Base-by-base conservation (phyloP, 768 basidiomycete species). In the Boletus rex-veris region DNA sequence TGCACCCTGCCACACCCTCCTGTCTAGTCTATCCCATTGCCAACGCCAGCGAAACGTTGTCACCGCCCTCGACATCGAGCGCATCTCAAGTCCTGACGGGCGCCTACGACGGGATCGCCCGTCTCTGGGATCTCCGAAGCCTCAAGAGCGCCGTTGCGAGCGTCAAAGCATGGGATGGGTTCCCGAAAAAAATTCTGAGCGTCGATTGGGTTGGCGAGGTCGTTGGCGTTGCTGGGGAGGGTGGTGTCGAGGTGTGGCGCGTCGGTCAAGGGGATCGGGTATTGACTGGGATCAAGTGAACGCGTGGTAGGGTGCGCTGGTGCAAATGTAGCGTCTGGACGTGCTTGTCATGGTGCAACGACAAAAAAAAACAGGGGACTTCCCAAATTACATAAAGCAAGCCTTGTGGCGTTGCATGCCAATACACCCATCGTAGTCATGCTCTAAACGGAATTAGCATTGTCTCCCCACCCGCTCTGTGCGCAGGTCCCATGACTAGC, bases 101-200 rank as follows among this genome's bases (percentile, higher is more conserved):
- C 5, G 80, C 84, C 0, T 90, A 92, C 64, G 90, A 93, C 52
- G 89, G 91, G 11, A 71, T 84, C 3, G 87, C 85, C 0, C 75
- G 89, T 5, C 64, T 92, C 4, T 93, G 89, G 88, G 90, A 93
- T 64, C 64, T 90, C 24, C 77, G 89, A 5, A 91, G 86, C 60
- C 75, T 77, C 15, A 83, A 84, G 60, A 74, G 77, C 14, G 80
- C 87, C 1, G 74, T 92, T 42, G 77, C 85, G 19, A 82, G 74
- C 54, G 85, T 91, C 64, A 79, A 77, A 44, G 78, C 75, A 3
- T 84, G 81, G 80, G 79, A 82, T 7, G 78, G 78, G 4, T 61
- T 12, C 0, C 4, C 63, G 7, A 74, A 77, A 64, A 88, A 88
- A 62, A 76, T 89, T 1, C 59, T 89, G 53, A 71, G 75, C 51